A percentile compares a stretch with the other conserved stretches of the same genome.
Evolutionary conservation across 495 filamentous ascomycete species (phyloP).

Genomic region (Penicillium lividum): DNA sequence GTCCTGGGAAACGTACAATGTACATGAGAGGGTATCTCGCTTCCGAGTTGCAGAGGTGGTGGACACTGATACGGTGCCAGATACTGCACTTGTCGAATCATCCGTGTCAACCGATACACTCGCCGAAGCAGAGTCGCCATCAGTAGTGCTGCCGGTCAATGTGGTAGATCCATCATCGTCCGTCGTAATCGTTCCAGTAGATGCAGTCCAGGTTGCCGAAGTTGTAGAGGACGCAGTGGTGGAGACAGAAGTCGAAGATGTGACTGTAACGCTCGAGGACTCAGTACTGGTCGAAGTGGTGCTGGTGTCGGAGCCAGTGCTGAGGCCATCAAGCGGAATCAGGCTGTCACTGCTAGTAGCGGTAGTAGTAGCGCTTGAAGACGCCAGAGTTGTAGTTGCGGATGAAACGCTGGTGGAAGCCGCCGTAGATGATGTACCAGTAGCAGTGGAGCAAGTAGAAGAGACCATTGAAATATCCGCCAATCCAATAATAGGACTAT

Average conservation of each 20-base stretch:
- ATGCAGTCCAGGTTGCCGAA: background rate
- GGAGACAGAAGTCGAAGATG: no score
- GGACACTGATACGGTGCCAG: background rate
- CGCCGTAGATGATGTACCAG: background rate
- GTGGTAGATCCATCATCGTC: background rate
- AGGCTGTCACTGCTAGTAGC: no score
- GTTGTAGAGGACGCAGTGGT: background rate
- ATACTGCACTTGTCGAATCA: background rate
- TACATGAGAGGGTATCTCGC: background rate
- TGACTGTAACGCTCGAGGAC: background rate
- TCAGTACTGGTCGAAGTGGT: no score
- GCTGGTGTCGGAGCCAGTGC: no score
- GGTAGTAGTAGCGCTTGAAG: no score
- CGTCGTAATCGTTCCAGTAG: background rate
- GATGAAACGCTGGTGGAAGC: background rate
- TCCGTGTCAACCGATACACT: background rate
- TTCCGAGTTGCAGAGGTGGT: background rate
- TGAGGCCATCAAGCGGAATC: no score
- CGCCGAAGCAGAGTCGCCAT: background rate
- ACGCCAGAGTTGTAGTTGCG: no score
- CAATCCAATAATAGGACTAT: background rate
- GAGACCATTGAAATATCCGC: slow-evolving; percentile 2
- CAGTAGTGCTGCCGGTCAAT: slow-evolving; percentile 2
- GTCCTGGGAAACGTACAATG: background rate
- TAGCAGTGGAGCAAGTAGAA: background rate